Percentiles rank a stretch among this genome's conserved stretches.
Evolutionary conservation across 257 asterid genomes (phyloP).

Genomic region (Marsdenia floribunda): DNA sequence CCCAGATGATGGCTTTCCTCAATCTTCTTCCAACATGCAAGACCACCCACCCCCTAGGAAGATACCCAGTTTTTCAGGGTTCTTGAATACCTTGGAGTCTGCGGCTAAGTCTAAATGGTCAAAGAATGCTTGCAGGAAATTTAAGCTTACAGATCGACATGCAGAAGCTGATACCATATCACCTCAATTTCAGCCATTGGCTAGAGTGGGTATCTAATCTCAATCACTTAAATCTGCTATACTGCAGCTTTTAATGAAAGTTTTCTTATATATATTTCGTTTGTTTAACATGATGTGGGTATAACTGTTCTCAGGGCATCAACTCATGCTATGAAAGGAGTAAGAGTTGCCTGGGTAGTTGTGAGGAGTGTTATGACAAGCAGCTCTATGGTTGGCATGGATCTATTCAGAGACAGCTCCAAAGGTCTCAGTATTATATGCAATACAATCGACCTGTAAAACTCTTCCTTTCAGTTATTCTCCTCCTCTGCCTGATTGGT

Average conservation of each 20-base stretch:
- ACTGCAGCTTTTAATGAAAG: not conserved
- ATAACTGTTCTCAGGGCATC: constrained; percentile 39
- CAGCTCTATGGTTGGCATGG: constrained; percentile 82
- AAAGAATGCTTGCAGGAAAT: constrained; percentile 72
- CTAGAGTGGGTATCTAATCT: constrained; percentile 43
- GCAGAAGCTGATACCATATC: constrained; percentile 40
- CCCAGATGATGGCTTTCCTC: constrained; percentile 36
- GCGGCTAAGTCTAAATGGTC: constrained; percentile 70
- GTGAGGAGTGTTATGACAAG: constrained; percentile 61
- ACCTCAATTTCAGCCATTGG: constrained; percentile 54
- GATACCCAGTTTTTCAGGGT: constrained; percentile 72
- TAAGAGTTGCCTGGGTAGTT: constrained; percentile 65
- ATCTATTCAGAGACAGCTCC: constrained; percentile 70
- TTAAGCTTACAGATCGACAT: constrained; percentile 45
- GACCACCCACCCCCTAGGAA: constrained; percentile 53
- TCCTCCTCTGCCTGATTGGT: constrained; percentile 71
- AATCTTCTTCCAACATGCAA: constrained; percentile 33
- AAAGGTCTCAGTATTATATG: constrained; percentile 81
- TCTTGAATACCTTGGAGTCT: constrained; percentile 64
- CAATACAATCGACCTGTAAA: constrained; percentile 74
- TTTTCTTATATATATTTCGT: not conserved
- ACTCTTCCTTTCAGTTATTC: constrained; percentile 40
- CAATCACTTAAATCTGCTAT: constrained; percentile 2
- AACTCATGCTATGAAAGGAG: constrained; percentile 51
- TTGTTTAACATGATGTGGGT: not conserved